Evolutionary conservation across 2,329 filamentous ascomycete species (phyloP).

Genomic region (Diaporthe velutina): DNA sequence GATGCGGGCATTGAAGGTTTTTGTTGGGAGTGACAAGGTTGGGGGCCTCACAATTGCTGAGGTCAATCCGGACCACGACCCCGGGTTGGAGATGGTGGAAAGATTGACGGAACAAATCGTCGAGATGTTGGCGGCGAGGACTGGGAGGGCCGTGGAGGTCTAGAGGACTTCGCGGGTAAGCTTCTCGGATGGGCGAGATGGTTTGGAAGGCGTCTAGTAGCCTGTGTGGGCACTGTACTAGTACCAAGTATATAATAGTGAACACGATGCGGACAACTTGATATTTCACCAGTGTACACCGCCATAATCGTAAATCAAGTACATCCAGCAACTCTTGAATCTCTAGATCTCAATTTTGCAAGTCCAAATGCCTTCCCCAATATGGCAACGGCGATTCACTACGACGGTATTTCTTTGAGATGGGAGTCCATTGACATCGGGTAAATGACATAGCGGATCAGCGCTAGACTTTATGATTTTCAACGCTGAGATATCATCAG

Average conservation of each 20-base stretch:
- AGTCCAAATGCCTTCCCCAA: too few relatives aligned
- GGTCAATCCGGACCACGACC: conserved; percentile 14
- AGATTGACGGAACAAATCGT: background rate
- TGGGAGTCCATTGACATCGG: too few relatives aligned
- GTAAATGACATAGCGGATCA: too few relatives aligned
- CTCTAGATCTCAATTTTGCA: too few relatives aligned
- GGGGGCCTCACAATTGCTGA: conserved; percentile 7
- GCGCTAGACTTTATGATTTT: too few relatives aligned
- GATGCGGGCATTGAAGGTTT: conserved; percentile 9
- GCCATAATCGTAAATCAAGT: background rate
- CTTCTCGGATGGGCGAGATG: too few relatives aligned
- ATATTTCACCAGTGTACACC: background rate
- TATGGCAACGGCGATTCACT: too few relatives aligned
- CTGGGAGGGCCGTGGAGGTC: background rate
- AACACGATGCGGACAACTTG: background rate
- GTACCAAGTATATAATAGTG: too few relatives aligned
- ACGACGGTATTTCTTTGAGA: too few relatives aligned
- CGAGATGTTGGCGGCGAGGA: background rate
- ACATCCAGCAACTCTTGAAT: background rate
- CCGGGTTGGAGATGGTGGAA: background rate
- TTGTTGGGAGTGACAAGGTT: conserved; percentile 1
- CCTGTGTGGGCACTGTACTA: too few relatives aligned
- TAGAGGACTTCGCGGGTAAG: background rate
- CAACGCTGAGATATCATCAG: too few relatives aligned
- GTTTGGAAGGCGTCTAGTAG: too few relatives aligned